Evolutionary conservation across 2,329 filamentous ascomycete genomes (phyloP).

Genomic region (Fusarium bactridioides): DNA sequence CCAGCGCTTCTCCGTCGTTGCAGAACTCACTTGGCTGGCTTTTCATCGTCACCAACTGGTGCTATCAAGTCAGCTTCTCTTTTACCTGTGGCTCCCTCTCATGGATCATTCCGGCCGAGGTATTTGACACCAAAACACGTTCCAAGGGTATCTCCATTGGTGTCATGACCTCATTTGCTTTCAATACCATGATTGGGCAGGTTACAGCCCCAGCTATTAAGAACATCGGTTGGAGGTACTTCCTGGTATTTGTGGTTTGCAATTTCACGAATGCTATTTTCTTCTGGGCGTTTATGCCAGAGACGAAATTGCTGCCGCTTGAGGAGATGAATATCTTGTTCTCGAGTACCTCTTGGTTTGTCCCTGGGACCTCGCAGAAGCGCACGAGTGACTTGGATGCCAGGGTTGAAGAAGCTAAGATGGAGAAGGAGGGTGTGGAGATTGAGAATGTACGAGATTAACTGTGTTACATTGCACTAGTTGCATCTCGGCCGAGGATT

Average conservation of each 20-base stretch:
- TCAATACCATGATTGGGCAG: background rate
- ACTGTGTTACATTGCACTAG: too few relatives aligned
- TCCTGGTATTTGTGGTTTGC: background rate
- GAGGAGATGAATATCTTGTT: background rate
- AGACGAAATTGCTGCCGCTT: background rate
- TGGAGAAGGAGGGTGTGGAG: background rate
- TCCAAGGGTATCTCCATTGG: background rate
- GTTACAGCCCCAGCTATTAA: background rate
- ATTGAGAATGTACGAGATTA: too few relatives aligned
- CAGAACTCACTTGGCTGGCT: background rate
- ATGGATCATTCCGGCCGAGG: background rate
- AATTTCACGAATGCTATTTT: background rate
- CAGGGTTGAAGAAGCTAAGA: background rate
- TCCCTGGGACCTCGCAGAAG: background rate
- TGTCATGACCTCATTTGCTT: background rate
- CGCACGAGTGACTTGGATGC: background rate
- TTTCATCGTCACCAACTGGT: background rate
- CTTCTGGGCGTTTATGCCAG: background rate
- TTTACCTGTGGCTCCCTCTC: background rate
- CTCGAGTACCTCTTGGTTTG: background rate
- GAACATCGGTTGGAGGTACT: background rate
- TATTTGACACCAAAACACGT: background rate
- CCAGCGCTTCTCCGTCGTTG: background rate
- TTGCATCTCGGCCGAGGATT: too few relatives aligned
- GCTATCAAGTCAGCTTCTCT: background rate